Base-by-base conservation (phyloP, 2,329 filamentous ascomycete species). In the Calonectria multiphialidica region DNA sequence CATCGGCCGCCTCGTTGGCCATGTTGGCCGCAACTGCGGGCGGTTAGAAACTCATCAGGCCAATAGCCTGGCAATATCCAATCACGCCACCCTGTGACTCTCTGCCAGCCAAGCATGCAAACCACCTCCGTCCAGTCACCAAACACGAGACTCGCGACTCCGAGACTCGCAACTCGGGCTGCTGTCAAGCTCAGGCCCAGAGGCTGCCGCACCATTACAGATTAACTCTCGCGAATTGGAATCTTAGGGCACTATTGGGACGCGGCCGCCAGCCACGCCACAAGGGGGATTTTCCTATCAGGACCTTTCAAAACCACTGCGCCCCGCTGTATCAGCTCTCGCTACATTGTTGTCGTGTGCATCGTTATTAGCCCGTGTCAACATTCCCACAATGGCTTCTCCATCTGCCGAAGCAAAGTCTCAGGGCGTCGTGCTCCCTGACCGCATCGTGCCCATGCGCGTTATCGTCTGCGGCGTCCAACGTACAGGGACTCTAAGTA, bases 381-480 rank as follows among this genome's bases (percentile, higher is more conserved):
- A 50, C 50, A 33, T 40, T 30, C 49, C 47, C 61, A 57, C 57
- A 64, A 77, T 77, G 73, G 53, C 72, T 33, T 71, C 72, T 6
- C 42, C 37, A 63, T 21, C 47, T 28, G 61, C 49, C 12, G 66
- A 63, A 18, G 61, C 67, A 45, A 53, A 64, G 30, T 55, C 73
- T 44, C 71, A 71, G 57, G 73, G 66, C 63, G 47, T 42, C 37
- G 68, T 71, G 37, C 57, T 68, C 28, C 74, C 77, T n/a, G 76
- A 76, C 47, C 82, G 83, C 30, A 76, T 80, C 55, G 83, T 85
- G 5, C 83, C 83, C 8, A 84, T 84, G 83, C 80, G 80, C 53
- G 82, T 85, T 77, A 83, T 85, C 68, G 83, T 85, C 30, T 84
- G 82, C 74, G 82, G 84, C 49, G 75, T 84, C 8, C 82, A 83